phyloP scores from a whole-genome alignment of 805 yeast genomes.

The Danielia reshetovae region DNA sequence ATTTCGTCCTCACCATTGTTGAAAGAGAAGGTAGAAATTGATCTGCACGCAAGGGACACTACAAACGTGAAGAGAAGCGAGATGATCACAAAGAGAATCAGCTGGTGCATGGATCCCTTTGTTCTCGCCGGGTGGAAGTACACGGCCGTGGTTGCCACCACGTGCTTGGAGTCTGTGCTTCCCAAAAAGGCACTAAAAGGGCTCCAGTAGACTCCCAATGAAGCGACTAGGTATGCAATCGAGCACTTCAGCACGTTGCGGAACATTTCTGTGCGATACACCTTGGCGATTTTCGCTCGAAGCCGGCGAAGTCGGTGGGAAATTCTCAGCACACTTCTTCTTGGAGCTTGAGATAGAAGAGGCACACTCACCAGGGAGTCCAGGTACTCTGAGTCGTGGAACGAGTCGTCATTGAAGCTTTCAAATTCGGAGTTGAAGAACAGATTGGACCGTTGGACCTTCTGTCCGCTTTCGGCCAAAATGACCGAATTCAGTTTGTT shows the following conservation, averaged over 20 bases:
- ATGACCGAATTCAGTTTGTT: slow-evolving; percentile 33
- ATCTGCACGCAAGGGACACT: slow-evolving; percentile 50
- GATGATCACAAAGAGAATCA: slow-evolving; percentile 55
- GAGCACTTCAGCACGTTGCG: slow-evolving; percentile 57
- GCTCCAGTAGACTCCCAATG: slow-evolving; percentile 63
- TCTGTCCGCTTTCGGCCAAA: slow-evolving; percentile 35
- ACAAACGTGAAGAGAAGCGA: slow-evolving; percentile 52
- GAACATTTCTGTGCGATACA: slow-evolving; percentile 15
- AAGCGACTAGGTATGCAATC: slow-evolving; percentile 69
- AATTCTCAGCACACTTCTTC: not conserved
- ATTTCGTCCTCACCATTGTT: slow-evolving; percentile 43
- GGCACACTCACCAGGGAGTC: slow-evolving; percentile 7
- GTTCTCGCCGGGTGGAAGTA: slow-evolving; percentile 82
- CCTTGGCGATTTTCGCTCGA: not conserved
- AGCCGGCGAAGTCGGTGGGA: not conserved
- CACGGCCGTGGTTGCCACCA: slow-evolving; percentile 77
- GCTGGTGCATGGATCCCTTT: slow-evolving; percentile 76
- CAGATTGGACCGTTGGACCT: slow-evolving; percentile 33
- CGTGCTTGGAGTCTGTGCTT: slow-evolving; percentile 68
- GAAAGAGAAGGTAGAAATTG: slow-evolving; percentile 44
- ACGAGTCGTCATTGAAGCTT: slow-evolving; percentile 17
- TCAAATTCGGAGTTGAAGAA: slow-evolving; percentile 23
- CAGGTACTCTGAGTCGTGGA: slow-evolving; percentile 13
- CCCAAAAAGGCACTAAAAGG: slow-evolving; percentile 54
- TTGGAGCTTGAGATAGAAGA: not conserved